Evolutionary conservation across 2,329 filamentous ascomycete species (phyloP), one percentile per base, ranked within the genome.

Genomic region (Pseudogymnoascus sp.): DNA sequence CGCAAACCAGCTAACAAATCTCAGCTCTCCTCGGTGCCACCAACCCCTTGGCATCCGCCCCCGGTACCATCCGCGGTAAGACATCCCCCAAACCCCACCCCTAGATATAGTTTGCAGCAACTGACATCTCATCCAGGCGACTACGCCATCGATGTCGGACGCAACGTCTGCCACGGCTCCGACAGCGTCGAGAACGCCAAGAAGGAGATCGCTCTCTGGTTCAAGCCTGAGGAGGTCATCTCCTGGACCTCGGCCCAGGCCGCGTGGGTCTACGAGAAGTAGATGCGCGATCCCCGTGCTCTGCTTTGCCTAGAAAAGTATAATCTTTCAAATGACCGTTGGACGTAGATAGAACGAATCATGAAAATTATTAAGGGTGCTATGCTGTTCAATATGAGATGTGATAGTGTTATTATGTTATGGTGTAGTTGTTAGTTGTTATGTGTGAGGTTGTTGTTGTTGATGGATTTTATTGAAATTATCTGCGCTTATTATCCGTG

Each of bases 131-230:
- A 62, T 21, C 21, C 82, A 80, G 86, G 88, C 77, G 89, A 93
- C 83, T 92, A 79, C 77, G 88, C 89, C 76, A 89, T 93, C 72
- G 88, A 91, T 74, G 88, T 92, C 77, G 95, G 95, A 82, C 91
- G 93, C 80, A 99, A 99, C 85, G 92, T 97, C 83, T 97, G 93
- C 90, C 95, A 99, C 88, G 95, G 95, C 78, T 97, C 92, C 80
- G 95, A 99, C 86, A 88, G 85, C 77, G 93, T 99, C 80, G 95
- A 99, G 88, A 96, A 87, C 84, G 95, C 95, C 81, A 87, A 97
- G 89, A 97, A 97, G 90, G 95, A 99, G 86, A 99, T 99, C 77
- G 89, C 88, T 75, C 88, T 97, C 77, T 99, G 95, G 95, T 99
- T 99, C 90, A 88, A 89, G 81, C 83, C 90, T 72, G 87, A 86